These are phyloP conservation scores for Fragaria iinumae DNA, from an alignment of 306 rosid species.

Conservation along the genomic window DNA sequence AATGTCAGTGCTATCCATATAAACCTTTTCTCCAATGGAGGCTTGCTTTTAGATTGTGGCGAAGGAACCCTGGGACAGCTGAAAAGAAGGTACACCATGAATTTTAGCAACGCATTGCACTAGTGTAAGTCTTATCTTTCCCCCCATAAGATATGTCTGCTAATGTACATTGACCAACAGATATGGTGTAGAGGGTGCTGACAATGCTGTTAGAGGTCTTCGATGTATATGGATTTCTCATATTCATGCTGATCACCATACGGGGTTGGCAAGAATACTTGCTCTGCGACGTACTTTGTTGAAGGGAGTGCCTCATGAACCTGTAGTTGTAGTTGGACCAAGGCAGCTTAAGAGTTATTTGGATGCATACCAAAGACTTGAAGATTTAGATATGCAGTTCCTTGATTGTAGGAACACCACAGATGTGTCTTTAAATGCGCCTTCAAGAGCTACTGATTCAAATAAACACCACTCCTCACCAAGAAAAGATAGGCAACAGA, in stretches of 20 bases:
- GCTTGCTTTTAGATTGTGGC: conserved; percentile 86
- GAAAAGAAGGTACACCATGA: conserved; percentile 64
- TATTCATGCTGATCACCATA: conserved; percentile 95
- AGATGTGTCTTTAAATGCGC: conserved; percentile 43
- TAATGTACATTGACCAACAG: conserved; percentile 45
- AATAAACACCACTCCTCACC: conserved; percentile 16
- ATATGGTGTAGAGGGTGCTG: conserved; percentile 82
- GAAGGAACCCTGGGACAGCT: conserved; percentile 96
- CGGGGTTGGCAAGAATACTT: conserved; percentile 89
- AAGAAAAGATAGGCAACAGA: conserved; percentile 34
- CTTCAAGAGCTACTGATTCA: conserved; percentile 27
- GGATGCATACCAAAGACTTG: conserved; percentile 88
- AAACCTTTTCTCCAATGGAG: conserved; percentile 79
- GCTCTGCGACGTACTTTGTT: conserved; percentile 70
- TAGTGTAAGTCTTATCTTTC: conserved; percentile 5
- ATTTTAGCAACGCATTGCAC: conserved; percentile 11
- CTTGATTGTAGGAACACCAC: conserved; percentile 79
- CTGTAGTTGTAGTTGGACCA: conserved; percentile 82
- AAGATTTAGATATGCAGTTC: conserved; percentile 81
- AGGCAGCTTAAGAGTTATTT: conserved; percentile 71
- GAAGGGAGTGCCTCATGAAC: conserved; percentile 69
- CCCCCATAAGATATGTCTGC: background rate
- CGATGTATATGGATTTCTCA: conserved; percentile 90
- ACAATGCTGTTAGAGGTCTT: conserved; percentile 65
- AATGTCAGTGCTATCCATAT: conserved; percentile 84